Base-by-base conservation (phyloP, 805 yeast species). In the Lachancea dasiensis region DNA sequence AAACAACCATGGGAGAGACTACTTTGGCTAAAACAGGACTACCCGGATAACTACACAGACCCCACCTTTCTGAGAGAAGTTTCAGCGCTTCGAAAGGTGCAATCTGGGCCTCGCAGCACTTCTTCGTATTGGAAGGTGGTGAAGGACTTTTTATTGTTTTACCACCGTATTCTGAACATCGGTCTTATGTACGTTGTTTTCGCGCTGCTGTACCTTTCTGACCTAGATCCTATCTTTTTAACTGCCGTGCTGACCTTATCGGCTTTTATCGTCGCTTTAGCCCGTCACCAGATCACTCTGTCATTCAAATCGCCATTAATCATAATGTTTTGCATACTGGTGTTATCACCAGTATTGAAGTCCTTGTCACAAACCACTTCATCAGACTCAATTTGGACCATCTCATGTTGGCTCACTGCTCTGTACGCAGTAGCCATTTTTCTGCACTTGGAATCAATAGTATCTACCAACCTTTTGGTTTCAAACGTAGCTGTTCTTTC, bases 301-400 rank as follows among this genome's bases (percentile, higher is more conserved):
- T 37, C 71, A 3, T 41, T 80, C 24, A 85, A 84, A 56, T 81
- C 94, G 1, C 73, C 86, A 2, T 41, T 76, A 3, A 63, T 92
- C 19, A 79, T 89, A 9, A 69, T 80, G 1, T 73, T 89, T 41
- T 73, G 84, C 3, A 64, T 89, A 27, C 65, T 86, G 28, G 79
- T 92, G 1, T 67, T 90, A 29, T 83, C 97, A 0, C 98, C 98
- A 0, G 90, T 92, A 1, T 70, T 92, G 34, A 82, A 85, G 49
- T 86, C 96, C 0, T 68, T 92, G 29, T 86, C 96, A 0, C 77
- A 79, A 50, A 82, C 95, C 0, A 86, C 96, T 0, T 77, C 96
- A 0, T 81, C 92, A 0, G 97, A 92, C 63, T 86, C 96, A 11
- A 86, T 92, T 43, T 90, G 97, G 97, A 87, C 95, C 0, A 61